Percentiles rank a stretch among this genome's conserved stretches.
Evolutionary conservation across 2,329 filamentous ascomycete species (phyloP).

Genomic region (Alternaria hordeiaustralica): DNA sequence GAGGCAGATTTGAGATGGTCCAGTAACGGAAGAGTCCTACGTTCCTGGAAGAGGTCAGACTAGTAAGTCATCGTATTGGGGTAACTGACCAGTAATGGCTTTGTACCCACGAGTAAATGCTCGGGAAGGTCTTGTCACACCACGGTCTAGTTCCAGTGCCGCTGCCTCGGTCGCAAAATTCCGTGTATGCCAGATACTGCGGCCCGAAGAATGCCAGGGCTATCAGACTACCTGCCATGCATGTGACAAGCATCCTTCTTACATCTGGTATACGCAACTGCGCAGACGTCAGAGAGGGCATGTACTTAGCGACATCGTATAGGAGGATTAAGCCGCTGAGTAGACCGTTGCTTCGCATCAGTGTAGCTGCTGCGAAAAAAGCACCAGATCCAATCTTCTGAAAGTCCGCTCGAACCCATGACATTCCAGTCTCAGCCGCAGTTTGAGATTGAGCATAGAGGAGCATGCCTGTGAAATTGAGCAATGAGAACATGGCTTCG

Average conservation of each 20-base stretch:
- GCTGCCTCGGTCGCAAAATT: slow-evolving; percentile 58
- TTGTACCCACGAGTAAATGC: slow-evolving; percentile 92
- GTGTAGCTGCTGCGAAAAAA: slow-evolving; percentile 73
- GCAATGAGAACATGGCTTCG: slow-evolving; percentile 78
- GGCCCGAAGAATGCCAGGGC: slow-evolving; percentile 72
- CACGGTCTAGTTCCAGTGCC: slow-evolving; percentile 62
- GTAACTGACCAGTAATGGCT: slow-evolving; percentile 80
- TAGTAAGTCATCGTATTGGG: neutral
- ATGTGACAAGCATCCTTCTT: slow-evolving; percentile 63
- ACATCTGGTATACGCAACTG: slow-evolving; percentile 49
- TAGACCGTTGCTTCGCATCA: slow-evolving; percentile 84
- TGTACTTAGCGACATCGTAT: slow-evolving; percentile 47
- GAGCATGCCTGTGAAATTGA: slow-evolving; percentile 77
- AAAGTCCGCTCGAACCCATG: slow-evolving; percentile 41
- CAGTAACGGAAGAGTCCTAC: slow-evolving; percentile 89
- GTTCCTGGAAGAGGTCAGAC: slow-evolving; percentile 67
- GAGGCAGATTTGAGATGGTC: slow-evolving; percentile 82
- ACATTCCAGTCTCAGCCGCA: slow-evolving; percentile 26
- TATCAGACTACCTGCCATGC: slow-evolving; percentile 71
- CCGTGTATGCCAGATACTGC: slow-evolving; percentile 75
- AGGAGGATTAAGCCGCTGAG: slow-evolving; percentile 80
- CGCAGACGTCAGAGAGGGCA: slow-evolving; percentile 49
- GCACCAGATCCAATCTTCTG: slow-evolving; percentile 68
- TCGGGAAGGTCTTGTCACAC: slow-evolving; percentile 77
- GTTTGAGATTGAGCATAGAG: slow-evolving; percentile 64